Conservation (phyloP, 345 rosid species). For the Eucalyptus marginata region DNA sequence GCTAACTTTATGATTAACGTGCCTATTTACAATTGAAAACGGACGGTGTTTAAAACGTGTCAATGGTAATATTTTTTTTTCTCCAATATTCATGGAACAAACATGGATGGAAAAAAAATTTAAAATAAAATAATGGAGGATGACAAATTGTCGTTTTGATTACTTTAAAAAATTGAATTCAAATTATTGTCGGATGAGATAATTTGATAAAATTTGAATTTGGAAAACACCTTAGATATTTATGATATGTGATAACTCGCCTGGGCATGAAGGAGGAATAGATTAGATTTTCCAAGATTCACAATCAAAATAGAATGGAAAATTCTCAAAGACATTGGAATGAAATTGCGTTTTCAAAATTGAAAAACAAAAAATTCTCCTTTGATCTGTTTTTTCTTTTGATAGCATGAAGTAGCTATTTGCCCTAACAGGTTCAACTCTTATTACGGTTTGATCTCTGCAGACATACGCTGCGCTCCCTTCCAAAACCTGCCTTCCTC, state of each 20-base stretch:
- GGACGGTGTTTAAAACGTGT: accelerated
- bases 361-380: neutral
- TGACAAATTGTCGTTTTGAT: too few species aligned
- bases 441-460: too few species aligned
- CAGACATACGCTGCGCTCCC: too few species aligned
- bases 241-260: neutral
- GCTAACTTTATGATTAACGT: neutral
- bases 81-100: too few species aligned
- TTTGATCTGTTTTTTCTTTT: neutral
- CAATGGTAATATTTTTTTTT: too few species aligned
- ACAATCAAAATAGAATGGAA: neutral
- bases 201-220: too few species aligned
- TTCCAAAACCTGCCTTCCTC: neutral
- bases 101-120: too few species aligned
- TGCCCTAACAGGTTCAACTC: too few species aligned
- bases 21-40: too few species aligned
- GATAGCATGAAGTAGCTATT: neutral
- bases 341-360: neutral
- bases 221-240: accelerated
- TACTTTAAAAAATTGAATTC: too few species aligned
- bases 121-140: too few species aligned
- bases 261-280: neutral
- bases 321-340: neutral
- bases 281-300: neutral
- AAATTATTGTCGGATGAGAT: too few species aligned